Evolutionary conservation across 106 monocot genomes (phyloP), one percentile per base, ranked within the genome.

Genomic region (Dioscorea dumetorum): DNA sequence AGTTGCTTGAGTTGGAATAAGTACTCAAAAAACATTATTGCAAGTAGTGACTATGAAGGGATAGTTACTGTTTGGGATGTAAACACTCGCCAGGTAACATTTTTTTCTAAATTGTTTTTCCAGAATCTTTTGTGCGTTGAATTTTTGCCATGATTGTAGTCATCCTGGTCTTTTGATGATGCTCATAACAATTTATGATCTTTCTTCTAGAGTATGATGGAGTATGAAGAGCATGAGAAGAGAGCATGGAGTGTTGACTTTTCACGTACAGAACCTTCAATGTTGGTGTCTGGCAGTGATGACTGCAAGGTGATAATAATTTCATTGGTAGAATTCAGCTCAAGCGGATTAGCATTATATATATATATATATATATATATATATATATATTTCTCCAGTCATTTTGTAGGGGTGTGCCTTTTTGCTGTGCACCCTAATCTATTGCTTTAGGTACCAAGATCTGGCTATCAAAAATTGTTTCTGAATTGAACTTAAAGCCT

Each of bases 191-290:
- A 12, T 28, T 4, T 72, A 57, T 12, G 1, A 48, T 78, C 57
- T 62, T 3, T 71, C 12, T 54, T 58, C 28, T 31, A 93, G 95
- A 95, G 86, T 80, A 76, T 95, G 35, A 95, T 95, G 95, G 91
- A 91, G 69, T 95, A 95, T 80, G 91, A 95, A 84, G 95, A 95
- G 58, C 95, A 91, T 75, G 95, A 95, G 67, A 91, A 88, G 56
- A 79, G 95, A 73, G 95, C 95, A 79, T 95, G 95, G 95, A 95
- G 95, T 80, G 95, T 95, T 84, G 95, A 95, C 70, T 95, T 95
- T 86, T 95, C 88, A 52, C 77, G 88, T 0, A 88, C 82, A 74
- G 95, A 95, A 48, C 91, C 95, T 32, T 84, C 88, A 41, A 95
- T 95, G 95, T 70, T 95, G 59, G 95, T 95, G 22, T 95, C 95